Conservation (phyloP, 1,284 basidiomycete genomes). For the Farysia itapuensis region DNA sequence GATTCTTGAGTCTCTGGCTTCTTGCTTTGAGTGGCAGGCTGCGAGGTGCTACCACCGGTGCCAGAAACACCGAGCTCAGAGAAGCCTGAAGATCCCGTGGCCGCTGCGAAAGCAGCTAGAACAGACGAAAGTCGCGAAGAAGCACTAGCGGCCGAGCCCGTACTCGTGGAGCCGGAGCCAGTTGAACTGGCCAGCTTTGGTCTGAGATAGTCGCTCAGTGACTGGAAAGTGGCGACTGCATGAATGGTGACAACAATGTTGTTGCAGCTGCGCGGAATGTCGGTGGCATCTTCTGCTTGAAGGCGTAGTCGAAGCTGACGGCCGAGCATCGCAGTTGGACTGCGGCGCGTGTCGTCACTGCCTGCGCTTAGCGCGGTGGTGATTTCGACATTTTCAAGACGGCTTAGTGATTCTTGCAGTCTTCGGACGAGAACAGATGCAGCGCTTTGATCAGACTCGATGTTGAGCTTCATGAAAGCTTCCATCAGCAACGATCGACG, state of each 20-base stretch:
- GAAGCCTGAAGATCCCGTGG: slow-evolving; percentile 62
- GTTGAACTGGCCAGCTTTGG: slow-evolving; percentile 44
- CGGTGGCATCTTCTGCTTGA: slow-evolving; percentile 46
- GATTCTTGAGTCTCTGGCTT: slow-evolving; percentile 59
- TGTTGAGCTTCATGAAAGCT: slow-evolving; percentile 30
- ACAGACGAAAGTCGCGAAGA: slow-evolving; percentile 76
- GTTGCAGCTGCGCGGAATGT: slow-evolving; percentile 48
- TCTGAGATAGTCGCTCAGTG: slow-evolving; percentile 54
- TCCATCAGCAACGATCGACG: slow-evolving; percentile 36
- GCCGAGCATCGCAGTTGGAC: slow-evolving; percentile 41
- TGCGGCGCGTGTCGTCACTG: slow-evolving; percentile 39
- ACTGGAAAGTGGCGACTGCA: slow-evolving; percentile 54
- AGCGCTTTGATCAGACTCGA: slow-evolving; percentile 11
- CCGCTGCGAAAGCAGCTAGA: slow-evolving; percentile 79
- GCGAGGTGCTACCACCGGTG: slow-evolving; percentile 3
- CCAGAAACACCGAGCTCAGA: slow-evolving; percentile 7
- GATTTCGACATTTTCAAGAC: slow-evolving; percentile 52
- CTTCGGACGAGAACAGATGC: slow-evolving; percentile 40
- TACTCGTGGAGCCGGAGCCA: slow-evolving; percentile 67
- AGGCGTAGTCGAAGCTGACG: slow-evolving; percentile 53
- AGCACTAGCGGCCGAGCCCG: slow-evolving; percentile 45
- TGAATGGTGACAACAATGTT: slow-evolving; percentile 56
- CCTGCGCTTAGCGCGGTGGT: slow-evolving; percentile 37
- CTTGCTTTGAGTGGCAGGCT: slow-evolving; percentile 69
- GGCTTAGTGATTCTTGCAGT: slow-evolving; percentile 54